phyloP scores from a whole-genome alignment of 768 basidiomycete species.

The Mycena leptocephala region DNA sequence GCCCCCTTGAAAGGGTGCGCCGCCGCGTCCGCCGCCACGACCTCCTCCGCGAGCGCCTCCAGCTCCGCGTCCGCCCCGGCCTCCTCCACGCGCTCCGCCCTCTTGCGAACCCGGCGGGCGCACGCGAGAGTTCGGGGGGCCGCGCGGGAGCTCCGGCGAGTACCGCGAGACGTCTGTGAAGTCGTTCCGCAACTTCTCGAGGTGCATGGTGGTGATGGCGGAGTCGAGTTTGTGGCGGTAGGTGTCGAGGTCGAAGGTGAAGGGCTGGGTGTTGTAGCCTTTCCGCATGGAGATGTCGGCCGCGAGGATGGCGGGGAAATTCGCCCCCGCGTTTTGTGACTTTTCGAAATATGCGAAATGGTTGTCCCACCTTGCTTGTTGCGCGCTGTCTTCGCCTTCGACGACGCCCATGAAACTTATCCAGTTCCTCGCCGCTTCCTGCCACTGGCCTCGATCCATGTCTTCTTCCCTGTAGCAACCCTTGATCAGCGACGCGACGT shows the following conservation, averaged over 20 bases:
- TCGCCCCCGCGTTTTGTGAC: background rate
- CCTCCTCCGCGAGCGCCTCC: background rate
- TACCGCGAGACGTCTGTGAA: background rate
- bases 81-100: background rate
- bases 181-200: too few relatives aligned
- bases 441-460: background rate
- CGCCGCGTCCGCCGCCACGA: too few relatives aligned
- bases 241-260: background rate
- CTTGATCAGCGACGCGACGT: background rate
- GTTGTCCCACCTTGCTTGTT: background rate
- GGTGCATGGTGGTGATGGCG: too few relatives aligned
- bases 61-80: background rate
- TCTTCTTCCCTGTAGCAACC: background rate
- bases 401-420: background rate
- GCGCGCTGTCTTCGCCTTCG: background rate
- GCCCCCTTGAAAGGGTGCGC: background rate
- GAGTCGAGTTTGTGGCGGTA: background rate
- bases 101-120: too few relatives aligned
- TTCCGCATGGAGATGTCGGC: background rate
- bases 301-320: background rate
- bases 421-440: background rate
- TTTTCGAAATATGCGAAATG: constrained; percentile 1
- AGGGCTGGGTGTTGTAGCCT: background rate
- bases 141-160: background rate
- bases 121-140: too few relatives aligned